Conservation (phyloP, 148 eudicot species). For the Nyssa sinensis region DNA sequence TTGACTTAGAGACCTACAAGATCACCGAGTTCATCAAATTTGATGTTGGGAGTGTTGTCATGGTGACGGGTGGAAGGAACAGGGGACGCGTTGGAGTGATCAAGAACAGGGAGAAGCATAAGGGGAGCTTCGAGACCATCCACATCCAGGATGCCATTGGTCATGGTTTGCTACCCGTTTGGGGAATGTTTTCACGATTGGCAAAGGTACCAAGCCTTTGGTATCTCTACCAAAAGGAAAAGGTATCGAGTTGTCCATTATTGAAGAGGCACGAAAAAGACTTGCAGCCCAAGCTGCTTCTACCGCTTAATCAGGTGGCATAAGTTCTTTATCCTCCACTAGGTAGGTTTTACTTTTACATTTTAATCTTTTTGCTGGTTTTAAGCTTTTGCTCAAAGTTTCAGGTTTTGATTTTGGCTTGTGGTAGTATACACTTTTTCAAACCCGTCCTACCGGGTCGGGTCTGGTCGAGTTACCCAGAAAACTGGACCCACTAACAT, state of each 20-base stretch:
- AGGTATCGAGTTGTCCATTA: constrained; percentile 57
- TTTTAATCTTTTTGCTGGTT: no score
- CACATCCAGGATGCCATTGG: constrained; percentile 57
- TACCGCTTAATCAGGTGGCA: constrained; percentile 8
- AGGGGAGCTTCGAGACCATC: constrained; percentile 63
- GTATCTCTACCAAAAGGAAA: constrained; percentile 66
- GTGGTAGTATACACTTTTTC: neutral
- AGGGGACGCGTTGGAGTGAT: no score
- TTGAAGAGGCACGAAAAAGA: constrained; percentile 53
- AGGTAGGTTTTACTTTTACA: neutral
- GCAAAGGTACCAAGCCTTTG: constrained; percentile 60
- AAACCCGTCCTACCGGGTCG: no score
- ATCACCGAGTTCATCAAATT: no score
- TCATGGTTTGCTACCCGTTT: constrained; percentile 67
- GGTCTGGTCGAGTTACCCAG: no score
- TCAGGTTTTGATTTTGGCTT: neutral
- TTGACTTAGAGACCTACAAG: no score
- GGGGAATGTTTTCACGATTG: constrained; percentile 52
- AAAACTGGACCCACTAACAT: no score
- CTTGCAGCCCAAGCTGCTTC: constrained; percentile 21
- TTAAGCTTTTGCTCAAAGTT: neutral
- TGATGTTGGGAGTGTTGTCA: no score
- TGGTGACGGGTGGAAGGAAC: no score
- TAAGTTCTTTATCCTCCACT: neutral
- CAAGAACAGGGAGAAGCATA: no score